Evolutionary conservation across 2,329 filamentous ascomycete genomes (phyloP).

Genomic region (Xylariaceae sp.): DNA sequence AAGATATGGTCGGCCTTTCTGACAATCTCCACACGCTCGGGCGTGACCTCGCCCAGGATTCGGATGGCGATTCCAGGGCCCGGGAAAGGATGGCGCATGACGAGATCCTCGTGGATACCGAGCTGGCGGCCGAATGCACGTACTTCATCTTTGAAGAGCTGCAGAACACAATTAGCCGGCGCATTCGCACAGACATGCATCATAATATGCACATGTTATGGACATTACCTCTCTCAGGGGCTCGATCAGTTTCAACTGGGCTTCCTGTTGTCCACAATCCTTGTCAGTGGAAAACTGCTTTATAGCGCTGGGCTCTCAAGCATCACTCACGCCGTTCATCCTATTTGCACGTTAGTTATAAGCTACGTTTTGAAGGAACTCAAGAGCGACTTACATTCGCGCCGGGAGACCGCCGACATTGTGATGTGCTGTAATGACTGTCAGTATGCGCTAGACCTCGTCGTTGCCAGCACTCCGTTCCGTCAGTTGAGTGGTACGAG

Average conservation of each 20-base stretch:
- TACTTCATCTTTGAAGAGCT: slow-evolving; percentile 70
- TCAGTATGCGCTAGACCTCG: too few relatives aligned
- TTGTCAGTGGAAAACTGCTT: too few relatives aligned
- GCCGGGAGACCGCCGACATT: slow-evolving; percentile 40
- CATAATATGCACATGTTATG: slow-evolving; percentile 47
- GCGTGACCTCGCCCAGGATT: slow-evolving; percentile 79
- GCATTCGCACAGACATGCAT: slow-evolving; percentile 37
- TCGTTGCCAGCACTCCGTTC: too few relatives aligned
- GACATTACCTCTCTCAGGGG: slow-evolving; percentile 57
- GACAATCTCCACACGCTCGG: slow-evolving; percentile 71
- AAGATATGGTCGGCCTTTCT: slow-evolving; percentile 68
- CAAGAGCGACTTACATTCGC: slow-evolving; percentile 21
- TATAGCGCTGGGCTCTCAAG: too few relatives aligned
- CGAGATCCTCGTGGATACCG: slow-evolving; percentile 66
- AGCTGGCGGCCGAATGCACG: slow-evolving; percentile 63
- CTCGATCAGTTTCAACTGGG: slow-evolving; percentile 63
- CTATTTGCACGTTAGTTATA: slow-evolving; percentile 8
- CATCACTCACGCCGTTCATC: slow-evolving; percentile 32
- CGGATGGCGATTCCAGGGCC: slow-evolving; percentile 66
- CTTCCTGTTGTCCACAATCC: slow-evolving; percentile 14
- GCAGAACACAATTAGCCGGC: neutral
- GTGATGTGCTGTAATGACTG: slow-evolving; percentile 34
- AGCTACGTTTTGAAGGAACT: neutral
- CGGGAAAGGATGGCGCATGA: slow-evolving; percentile 74
- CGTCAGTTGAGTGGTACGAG: neutral